Evolutionary conservation across 345 rosid genomes (phyloP), one percentile per base, ranked within the genome.

Genomic region (Jatropha curcas): DNA sequence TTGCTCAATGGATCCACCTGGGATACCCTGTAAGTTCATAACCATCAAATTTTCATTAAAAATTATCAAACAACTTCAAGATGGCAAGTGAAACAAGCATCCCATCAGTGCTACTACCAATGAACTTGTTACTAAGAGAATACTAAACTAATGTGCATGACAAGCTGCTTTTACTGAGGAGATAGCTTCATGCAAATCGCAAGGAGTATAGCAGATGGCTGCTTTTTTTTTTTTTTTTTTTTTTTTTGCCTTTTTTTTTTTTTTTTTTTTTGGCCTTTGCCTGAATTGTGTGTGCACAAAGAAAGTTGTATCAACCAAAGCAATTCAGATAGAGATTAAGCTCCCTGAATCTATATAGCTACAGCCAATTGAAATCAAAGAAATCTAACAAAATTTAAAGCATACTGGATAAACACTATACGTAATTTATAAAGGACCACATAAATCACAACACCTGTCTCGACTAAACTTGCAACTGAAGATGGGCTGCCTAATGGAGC

Each of bases 401-500:
- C 39, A 30, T 41, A 50, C 4, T 68, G 17, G n/a, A 41, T 25
- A 48, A 28, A 68, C 24, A 51, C 25, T 33, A 33, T 30, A 55
- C n/a, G n/a, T n/a, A n/a, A n/a, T n/a, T n/a, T 17, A 45, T 31
- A 35, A 37, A 19, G 24, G 43, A 73, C 14, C 28, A 67, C 53
- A 72, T 31, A 60, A 73, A 66, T 65, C 73, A 71, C 66, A 59
- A 83, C 81, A 93, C 97, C 97, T 94, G 84, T 94, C 97, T 75
- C 86, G 89, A 76, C 88, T 90, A 79, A 94, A 94, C 75, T 94
- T 85, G 90, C 97, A 94, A 60, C 98, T 94, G 74, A 94, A 94
- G 86, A 92, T 92, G 52, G 97, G 96, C 62, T 94, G 98, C 86
- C 83, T 94, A 72, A 88, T 83, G 33, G 97, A 88, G 76, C 98